Conservation (phyloP, 176 grass and related monocot genomes). For the Rhynchospora tenuis region DNA sequence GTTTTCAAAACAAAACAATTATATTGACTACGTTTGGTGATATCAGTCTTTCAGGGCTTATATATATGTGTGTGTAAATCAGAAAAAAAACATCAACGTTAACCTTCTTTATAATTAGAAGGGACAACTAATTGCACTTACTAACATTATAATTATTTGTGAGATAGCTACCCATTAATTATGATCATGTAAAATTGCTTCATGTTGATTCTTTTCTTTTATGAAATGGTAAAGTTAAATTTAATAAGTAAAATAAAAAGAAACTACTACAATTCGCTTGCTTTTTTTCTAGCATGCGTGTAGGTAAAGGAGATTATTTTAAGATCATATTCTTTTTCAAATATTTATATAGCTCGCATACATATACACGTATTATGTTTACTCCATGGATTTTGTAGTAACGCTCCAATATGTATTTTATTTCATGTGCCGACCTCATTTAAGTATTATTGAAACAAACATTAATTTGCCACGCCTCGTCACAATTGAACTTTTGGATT, state of each 20-base stretch:
- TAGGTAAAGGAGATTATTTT: neutral
- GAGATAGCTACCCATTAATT: neutral
- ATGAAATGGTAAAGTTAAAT: neutral
- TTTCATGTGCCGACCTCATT: neutral
- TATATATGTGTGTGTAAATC: neutral
- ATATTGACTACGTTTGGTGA: slow-evolving; percentile 33
- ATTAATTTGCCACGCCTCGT: neutral
- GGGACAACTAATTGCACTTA: neutral
- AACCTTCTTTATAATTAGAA: neutral
- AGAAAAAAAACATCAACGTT: neutral
- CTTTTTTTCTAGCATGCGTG: neutral
- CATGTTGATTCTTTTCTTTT: neutral
- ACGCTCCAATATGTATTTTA: neutral
- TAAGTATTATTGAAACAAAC: neutral
- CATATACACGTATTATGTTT: neutral
- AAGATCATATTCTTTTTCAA: neutral
- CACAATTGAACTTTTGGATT: neutral
- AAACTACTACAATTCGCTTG: neutral
- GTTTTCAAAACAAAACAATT: slow-evolving; percentile 23
- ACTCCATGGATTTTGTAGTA: neutral
- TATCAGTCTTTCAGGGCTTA: slow-evolving; percentile 17
- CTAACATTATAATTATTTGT: neutral
- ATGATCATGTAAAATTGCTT: neutral
- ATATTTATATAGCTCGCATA: neutral
- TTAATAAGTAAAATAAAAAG: neutral